These are phyloP conservation scores for Aurifilum marmelostoma DNA, from an alignment of 2,329 filamentous ascomycete species.

Conservation along the genomic window DNA sequence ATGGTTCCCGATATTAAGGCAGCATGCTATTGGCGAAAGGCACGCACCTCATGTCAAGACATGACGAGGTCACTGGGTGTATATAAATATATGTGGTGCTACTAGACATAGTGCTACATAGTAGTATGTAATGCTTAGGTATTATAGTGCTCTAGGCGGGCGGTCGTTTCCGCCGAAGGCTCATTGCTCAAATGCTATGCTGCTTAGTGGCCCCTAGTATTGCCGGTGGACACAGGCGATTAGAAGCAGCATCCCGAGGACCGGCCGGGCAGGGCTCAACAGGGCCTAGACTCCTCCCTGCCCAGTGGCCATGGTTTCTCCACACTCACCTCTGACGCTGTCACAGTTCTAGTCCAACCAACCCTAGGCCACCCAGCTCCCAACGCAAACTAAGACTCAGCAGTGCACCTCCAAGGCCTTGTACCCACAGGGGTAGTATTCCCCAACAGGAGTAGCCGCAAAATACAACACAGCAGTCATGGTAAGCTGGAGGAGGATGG, in stretches of 20 bases:
- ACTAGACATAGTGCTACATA: neutral
- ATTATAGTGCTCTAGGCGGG: neutral
- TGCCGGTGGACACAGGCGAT: neutral
- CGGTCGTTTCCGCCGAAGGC: neutral
- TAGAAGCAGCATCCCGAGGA: neutral
- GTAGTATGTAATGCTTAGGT: neutral
- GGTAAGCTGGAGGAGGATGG: constrained; percentile 5
- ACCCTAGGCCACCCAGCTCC: neutral
- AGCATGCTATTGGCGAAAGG: neutral
- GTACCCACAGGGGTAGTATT: neutral
- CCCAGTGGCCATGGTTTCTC: neutral
- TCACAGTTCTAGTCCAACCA: neutral
- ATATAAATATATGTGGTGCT: neutral
- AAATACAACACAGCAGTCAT: constrained; percentile 4
- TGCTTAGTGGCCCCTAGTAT: neutral
- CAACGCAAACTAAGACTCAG: neutral
- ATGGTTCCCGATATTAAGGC: neutral
- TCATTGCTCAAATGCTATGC: neutral
- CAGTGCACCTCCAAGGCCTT: neutral
- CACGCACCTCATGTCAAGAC: neutral
- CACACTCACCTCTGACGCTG: neutral
- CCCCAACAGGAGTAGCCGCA: constrained; percentile 2
- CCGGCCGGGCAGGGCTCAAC: neutral
- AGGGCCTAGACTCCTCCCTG: constrained; percentile 11
- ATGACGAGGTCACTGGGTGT: neutral